Evolutionary conservation across 2,329 filamentous ascomycete genomes (phyloP).

Genomic region (Rachicladosporium sp.): DNA sequence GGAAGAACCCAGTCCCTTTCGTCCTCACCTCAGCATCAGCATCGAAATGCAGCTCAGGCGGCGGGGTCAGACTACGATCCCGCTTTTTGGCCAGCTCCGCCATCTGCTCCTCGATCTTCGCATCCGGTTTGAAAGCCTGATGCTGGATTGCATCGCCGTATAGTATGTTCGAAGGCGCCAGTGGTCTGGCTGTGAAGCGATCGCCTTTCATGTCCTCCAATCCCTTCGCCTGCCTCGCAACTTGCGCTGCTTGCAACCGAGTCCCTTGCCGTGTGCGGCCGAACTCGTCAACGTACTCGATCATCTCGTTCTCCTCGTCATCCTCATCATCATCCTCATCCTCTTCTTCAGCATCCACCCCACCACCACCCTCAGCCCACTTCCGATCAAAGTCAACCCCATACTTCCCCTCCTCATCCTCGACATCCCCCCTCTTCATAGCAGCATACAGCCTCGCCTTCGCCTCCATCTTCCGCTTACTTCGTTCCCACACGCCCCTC

Average conservation of each 20-base stretch:
- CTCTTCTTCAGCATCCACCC: constrained; percentile 30
- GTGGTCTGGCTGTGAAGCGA: constrained; percentile 55
- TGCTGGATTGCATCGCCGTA: constrained; percentile 76
- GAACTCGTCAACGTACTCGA: constrained; percentile 88
- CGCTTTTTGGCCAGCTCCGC: constrained; percentile 63
- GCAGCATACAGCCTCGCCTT: constrained; percentile 81
- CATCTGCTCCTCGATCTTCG: constrained; percentile 55
- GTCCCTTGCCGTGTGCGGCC: constrained; percentile 69
- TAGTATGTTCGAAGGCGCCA: constrained; percentile 59
- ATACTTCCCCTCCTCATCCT: constrained; percentile 50
- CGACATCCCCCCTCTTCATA: constrained; percentile 73
- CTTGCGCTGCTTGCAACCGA: constrained; percentile 51
- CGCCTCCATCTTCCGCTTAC: constrained; percentile 73
- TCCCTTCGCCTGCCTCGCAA: constrained; percentile 43
- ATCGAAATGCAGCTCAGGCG: constrained; percentile 73
- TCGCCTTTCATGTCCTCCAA: constrained; percentile 46
- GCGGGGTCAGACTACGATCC: constrained; percentile 69
- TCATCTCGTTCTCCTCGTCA: constrained; percentile 42
- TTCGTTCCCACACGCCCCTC: constrained; percentile 46
- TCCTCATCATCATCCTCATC: constrained; percentile 27
- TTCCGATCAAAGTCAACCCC: constrained; percentile 92
- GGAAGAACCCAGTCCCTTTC: constrained; percentile 84
- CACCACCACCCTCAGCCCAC: constrained; percentile 55
- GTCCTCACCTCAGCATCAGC: constrained; percentile 70
- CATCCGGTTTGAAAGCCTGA: constrained; percentile 68